A percentile compares a stretch with the other conserved stretches of the same genome.
phyloP scores from a whole-genome alignment of 1,139 yeast genomes.

The Komagataea norvegica region DNA sequence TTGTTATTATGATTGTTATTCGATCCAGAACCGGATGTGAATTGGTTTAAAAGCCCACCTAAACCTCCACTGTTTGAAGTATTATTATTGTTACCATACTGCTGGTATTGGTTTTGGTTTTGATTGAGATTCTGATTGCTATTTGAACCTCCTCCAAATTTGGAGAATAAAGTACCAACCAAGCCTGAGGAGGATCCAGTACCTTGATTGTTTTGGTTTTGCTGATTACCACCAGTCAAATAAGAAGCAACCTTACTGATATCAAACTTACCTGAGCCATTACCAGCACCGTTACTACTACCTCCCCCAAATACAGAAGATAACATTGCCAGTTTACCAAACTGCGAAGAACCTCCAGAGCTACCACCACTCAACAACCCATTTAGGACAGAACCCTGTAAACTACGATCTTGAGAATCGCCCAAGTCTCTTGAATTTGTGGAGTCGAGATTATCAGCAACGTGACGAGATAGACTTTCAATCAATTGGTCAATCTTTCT shows the following conservation, averaged over 20 bases:
- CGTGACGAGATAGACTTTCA: conserved; percentile 19
- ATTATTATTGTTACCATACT: conserved; percentile 1
- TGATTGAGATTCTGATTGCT: conserved; percentile 6
- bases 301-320: conserved; percentile 17
- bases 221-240: conserved; percentile 9
- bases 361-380: conserved; percentile 21
- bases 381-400: conserved; percentile 17
- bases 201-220: conserved; percentile 1
- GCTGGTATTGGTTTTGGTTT: not conserved
- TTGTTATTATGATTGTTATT: not conserved
- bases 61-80: conserved; percentile 5
- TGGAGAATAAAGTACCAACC: conserved; percentile 10
- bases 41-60: conserved; percentile 4
- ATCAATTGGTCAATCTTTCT: conserved; percentile 20
- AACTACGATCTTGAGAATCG: conserved; percentile 17
- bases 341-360: conserved; percentile 16
- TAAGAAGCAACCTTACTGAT: conserved; percentile 18
- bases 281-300: conserved; percentile 5
- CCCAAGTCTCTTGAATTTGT: conserved; percentile 20
- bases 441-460: conserved; percentile 20
- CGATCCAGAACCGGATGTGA: conserved; percentile 3
- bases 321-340: conserved; percentile 19
- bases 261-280: conserved; percentile 17
- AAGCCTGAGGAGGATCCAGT: conserved; percentile 8
- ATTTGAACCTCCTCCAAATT: conserved; percentile 11